Conservation (phyloP, 2,329 filamentous ascomycete genomes). For the Lizonia empirigonia region DNA sequence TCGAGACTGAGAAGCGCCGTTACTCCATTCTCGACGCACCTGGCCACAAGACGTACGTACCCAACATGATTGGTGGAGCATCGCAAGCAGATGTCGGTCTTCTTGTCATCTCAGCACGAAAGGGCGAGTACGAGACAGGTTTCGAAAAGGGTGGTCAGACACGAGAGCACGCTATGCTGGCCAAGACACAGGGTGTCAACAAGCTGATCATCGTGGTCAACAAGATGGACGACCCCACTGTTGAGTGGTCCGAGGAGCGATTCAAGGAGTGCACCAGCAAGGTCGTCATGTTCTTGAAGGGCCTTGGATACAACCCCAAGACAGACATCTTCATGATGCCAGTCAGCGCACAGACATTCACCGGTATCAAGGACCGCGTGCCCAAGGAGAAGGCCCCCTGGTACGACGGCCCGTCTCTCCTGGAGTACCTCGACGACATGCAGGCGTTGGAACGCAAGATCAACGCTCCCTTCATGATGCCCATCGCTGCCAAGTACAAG, state of each 20-base stretch:
- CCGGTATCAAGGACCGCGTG: slow-evolving; percentile 88
- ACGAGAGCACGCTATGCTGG: slow-evolving; percentile 94
- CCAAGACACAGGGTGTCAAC: slow-evolving; percentile 97
- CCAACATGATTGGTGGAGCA: slow-evolving; percentile 96
- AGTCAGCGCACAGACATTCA: slow-evolving; percentile 83
- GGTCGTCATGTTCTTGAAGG: slow-evolving; percentile 85
- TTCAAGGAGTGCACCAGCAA: slow-evolving; percentile 94
- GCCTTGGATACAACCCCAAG: slow-evolving; percentile 92
- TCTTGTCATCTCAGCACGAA: slow-evolving; percentile 92
- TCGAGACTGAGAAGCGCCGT: slow-evolving; percentile 93
- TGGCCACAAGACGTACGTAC: slow-evolving; percentile 97
- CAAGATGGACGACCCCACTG: slow-evolving; percentile 99
- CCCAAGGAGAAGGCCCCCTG: slow-evolving; percentile 74
- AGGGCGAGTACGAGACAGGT: slow-evolving; percentile 98
- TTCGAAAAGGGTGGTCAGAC: slow-evolving; percentile 98
- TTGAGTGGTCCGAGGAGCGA: slow-evolving; percentile 91
- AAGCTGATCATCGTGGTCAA: slow-evolving; percentile 88
- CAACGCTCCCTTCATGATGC: slow-evolving; percentile 99
- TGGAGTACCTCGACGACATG: slow-evolving; percentile 96
- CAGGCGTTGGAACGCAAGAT: slow-evolving; percentile 91
- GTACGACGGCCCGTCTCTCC: slow-evolving; percentile 86
- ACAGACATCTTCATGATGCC: slow-evolving; percentile 95
- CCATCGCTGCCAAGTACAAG: slow-evolving; percentile 91
- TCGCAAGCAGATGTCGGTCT: slow-evolving; percentile 71
- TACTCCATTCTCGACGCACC: slow-evolving; percentile 98